Base-by-base conservation (phyloP, 495 filamentous ascomycete genomes). In the Xylaria acuta region DNA sequence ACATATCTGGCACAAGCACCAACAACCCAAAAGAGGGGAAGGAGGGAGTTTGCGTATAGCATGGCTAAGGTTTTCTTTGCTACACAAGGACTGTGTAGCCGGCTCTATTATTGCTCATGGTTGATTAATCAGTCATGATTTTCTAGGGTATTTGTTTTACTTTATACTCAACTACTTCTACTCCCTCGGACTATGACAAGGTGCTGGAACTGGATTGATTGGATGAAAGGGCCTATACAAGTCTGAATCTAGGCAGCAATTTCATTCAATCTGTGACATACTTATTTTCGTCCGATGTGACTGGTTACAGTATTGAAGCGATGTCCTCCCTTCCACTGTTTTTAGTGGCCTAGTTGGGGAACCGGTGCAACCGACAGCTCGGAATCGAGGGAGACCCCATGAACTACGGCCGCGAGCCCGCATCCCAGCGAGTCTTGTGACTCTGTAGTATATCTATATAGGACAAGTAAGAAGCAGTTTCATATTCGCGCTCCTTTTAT, bases 1-100 rank as follows among this genome's bases (percentile, higher is more conserved):
- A 71, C 69, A 56, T 43, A n/a, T 54, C 34, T 54, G 0, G 69
- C 69, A 30, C 36, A 56, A 54, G 60, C 59, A 8, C 49, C 11
- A 6, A 16, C 14, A 45, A 18, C 47, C 30, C 59, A 64, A 38
- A 71, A 14, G 30, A 71, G 45, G 32, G 59, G 36, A 30, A 71
- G 58, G 0, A 64, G 9, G 11, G 56, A 6, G 14, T 64, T 64
- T 34, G 45, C 5, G 47, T 56, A 16, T 11, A 25, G 47, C 69
- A 71, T 71, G 69, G 25, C 18, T 27, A 32, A 45, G 45, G 3
- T 2, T 5, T 25, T 43, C 27, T 14, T 27, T 12, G 69, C 54
- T 20, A 45, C n/a, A 64, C 43, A 25, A 64, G 14, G 4, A 27
- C 32, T 49, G 1, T 1, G 2, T 1, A 4, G 47, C 22, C 30